These are phyloP conservation scores for Cenchrus purpureus DNA, from an alignment of 176 grass and related monocot genomes.

Conservation along the genomic window DNA sequence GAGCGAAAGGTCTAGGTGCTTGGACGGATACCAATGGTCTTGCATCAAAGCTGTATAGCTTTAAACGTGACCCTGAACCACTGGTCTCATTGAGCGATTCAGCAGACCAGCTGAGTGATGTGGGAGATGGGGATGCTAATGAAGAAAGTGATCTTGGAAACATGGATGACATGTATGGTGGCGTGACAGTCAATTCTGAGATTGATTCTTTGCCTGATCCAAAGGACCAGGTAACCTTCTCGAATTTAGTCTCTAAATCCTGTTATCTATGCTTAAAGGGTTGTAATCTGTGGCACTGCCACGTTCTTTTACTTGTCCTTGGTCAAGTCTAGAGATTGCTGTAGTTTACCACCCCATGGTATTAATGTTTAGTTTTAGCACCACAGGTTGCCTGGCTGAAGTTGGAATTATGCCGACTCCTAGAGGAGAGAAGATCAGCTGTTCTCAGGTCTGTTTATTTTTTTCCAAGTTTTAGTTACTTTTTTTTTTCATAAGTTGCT, in stretches of 20 bases:
- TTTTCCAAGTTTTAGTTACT: background rate
- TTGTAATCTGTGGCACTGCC: constrained; percentile 13
- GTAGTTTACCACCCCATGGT: background rate
- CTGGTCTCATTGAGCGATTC: constrained; percentile 69
- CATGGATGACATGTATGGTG: constrained; percentile 62
- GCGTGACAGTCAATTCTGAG: constrained; percentile 69
- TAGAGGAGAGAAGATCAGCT: constrained; percentile 96
- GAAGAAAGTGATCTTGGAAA: constrained; percentile 56
- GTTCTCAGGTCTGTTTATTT: constrained; percentile 75
- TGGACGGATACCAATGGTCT: constrained; percentile 71
- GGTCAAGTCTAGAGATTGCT: constrained; percentile 6
- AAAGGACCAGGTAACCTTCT: constrained; percentile 79
- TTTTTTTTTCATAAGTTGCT: constrained; percentile 34
- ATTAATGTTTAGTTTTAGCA: constrained; percentile 32
- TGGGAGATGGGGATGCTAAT: constrained; percentile 55
- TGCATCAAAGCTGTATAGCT: constrained; percentile 85
- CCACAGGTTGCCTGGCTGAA: constrained; percentile 81
- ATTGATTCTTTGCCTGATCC: constrained; percentile 86
- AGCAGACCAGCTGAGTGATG: constrained; percentile 48
- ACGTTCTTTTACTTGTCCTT: constrained; percentile 35
- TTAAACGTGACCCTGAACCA: constrained; percentile 73
- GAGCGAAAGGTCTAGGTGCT: constrained; percentile 67
- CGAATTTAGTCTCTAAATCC: background rate
- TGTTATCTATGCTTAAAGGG: constrained; percentile 1
- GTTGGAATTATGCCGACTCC: constrained; percentile 79